phyloP scores from a whole-genome alignment of 2,329 filamentous ascomycete genomes.

The Thielaviopsis populi region DNA sequence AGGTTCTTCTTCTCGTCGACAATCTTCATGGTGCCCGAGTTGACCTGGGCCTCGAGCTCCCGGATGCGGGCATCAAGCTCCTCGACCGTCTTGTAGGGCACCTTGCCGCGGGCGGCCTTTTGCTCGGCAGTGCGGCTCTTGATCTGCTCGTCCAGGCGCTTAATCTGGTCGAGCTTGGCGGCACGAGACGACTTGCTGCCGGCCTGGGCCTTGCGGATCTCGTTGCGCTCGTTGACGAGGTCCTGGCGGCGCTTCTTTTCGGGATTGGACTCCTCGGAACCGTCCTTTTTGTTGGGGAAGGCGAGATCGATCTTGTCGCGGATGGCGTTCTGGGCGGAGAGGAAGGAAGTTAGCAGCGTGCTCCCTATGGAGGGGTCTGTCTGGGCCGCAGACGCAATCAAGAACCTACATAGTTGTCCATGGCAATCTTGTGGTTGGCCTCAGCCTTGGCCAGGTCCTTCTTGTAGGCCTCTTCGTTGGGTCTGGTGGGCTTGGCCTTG shows the following conservation, averaged over 20 bases:
- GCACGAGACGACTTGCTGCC: constrained; percentile 70
- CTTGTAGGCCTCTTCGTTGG: constrained; percentile 76
- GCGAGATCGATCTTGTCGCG: constrained; percentile 79
- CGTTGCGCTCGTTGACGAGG: constrained; percentile 64
- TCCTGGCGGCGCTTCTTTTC: constrained; percentile 71
- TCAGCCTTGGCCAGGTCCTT: constrained; percentile 63
- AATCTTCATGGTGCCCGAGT: constrained; percentile 80
- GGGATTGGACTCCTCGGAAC: constrained; percentile 54
- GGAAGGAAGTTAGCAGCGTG: constrained; percentile 9
- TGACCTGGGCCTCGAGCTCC: constrained; percentile 68
- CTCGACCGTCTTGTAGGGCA: constrained; percentile 73
- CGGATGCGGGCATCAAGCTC: constrained; percentile 77
- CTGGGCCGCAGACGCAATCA: no score
- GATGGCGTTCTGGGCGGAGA: constrained; percentile 54
- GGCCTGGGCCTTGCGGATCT: constrained; percentile 77
- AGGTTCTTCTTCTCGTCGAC: constrained; percentile 96
- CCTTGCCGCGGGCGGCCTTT: constrained; percentile 66
- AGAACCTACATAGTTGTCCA: constrained; percentile 39
- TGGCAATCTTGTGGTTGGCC: constrained; percentile 67
- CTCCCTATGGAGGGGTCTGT: no score
- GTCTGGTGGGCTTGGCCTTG: constrained; percentile 53
- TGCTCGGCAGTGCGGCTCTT: constrained; percentile 75
- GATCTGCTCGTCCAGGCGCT: constrained; percentile 76
- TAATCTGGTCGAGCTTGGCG: constrained; percentile 75
- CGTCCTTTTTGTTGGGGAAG: constrained; percentile 56